A percentile compares a stretch with the other conserved stretches of the same genome.
phyloP scores from a whole-genome alignment of 306 rosid species.

The Lathyrus oleraceus region DNA sequence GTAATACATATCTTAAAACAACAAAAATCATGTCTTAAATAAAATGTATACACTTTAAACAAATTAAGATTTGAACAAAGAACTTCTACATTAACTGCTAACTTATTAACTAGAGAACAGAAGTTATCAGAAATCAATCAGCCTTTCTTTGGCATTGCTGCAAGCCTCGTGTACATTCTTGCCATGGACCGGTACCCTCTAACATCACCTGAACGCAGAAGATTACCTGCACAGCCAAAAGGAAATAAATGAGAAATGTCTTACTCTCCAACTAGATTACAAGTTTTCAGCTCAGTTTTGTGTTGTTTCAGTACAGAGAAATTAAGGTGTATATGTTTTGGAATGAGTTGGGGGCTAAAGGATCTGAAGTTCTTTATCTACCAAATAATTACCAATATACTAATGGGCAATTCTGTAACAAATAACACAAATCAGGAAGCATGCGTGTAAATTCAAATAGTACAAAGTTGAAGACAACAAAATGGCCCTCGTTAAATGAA shows the following conservation, averaged over 20 bases:
- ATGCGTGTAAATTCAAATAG: constrained; percentile 13
- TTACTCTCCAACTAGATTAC: constrained; percentile 13
- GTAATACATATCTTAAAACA: constrained; percentile 22
- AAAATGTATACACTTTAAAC: constrained; percentile 29
- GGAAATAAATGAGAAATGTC: neutral
- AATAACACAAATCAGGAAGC: constrained; percentile 2
- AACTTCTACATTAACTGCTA: constrained; percentile 22
- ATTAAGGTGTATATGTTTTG: constrained; percentile 18
- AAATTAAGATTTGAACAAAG: constrained; percentile 20
- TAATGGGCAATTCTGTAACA: neutral
- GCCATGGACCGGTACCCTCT: constrained; percentile 96
- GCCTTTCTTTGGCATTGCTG: constrained; percentile 98
- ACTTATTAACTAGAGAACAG: constrained; percentile 25
- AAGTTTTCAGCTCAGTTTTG: constrained; percentile 16
- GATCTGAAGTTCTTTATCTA: constrained; percentile 29
- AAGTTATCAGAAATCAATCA: constrained; percentile 42
- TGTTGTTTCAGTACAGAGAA: neutral
- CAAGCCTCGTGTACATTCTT: constrained; percentile 93
- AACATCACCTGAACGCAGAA: constrained; percentile 84
- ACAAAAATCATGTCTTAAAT: constrained; percentile 24
- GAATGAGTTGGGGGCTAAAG: constrained; percentile 5
- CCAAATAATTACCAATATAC: constrained; percentile 15
- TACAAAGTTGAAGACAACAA: neutral
- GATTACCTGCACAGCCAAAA: constrained; percentile 63
- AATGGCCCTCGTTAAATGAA: neutral